A percentile compares a stretch with the other conserved stretches of the same genome.
Evolutionary conservation across 2,329 filamentous ascomycete genomes (phyloP).

Genomic region (Cercospora berteroae): DNA sequence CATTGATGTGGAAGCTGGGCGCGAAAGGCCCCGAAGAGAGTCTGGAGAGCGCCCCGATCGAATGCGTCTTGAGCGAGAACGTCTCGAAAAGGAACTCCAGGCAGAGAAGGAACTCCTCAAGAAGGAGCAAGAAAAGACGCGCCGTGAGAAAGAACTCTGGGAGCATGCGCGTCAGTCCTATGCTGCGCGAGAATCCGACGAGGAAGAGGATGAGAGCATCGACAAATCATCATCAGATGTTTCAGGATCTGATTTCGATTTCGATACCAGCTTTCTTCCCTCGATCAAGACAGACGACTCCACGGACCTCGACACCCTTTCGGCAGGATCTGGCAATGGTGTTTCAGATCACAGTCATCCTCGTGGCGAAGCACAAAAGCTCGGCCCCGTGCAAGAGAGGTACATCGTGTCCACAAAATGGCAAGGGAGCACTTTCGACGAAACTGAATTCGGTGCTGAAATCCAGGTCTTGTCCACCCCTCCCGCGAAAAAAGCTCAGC

Average conservation of each 20-base stretch:
- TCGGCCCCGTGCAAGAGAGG: background rate
- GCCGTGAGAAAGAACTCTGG: background rate
- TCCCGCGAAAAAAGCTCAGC: background rate
- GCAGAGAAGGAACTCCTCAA: background rate
- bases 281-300: background rate
- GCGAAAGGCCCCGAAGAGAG: background rate
- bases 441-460: slow-evolving; percentile 7
- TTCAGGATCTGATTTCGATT: background rate
- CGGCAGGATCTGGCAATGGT: background rate
- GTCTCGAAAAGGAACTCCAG: background rate
- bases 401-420: slow-evolving; percentile 9
- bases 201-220: background rate
- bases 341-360: background rate
- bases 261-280: slow-evolving; percentile 7
- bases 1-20: background rate
- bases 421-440: slow-evolving; percentile 13
- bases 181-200: background rate
- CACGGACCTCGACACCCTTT: background rate
- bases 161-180: background rate
- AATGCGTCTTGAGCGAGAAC: background rate
- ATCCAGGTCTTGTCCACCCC: slow-evolving; percentile 5
- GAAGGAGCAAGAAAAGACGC: background rate
- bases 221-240: background rate
- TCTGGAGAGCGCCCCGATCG: background rate
- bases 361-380: background rate